Base-by-base conservation (phyloP, 2,329 filamentous ascomycete genomes). In the Colletotrichum sp. region DNA sequence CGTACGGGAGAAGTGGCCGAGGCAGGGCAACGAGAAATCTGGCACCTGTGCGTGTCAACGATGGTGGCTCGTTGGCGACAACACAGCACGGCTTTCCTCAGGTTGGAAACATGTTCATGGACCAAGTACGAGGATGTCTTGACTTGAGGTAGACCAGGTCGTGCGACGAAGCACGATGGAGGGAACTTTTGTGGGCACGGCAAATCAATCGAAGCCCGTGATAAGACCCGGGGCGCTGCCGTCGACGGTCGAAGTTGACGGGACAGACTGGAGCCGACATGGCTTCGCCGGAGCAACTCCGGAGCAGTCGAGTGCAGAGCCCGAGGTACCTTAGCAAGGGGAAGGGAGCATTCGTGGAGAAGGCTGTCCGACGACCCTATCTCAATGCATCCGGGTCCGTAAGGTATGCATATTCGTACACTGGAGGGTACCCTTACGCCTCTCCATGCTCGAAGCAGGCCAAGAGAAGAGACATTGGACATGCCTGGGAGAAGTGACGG, bases 1-100 rank as follows among this genome's bases (percentile, higher is more conserved):
- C 70, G 70, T 21, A 52, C 70, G 70, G 70, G 64, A 68, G 16
- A 39, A 28, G 64, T 49, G 63, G 64, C 59, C 64, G 73, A 75
- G 39, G 63, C 44, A 72, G 49, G 68, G 65, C 30, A 55, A 26
- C 39, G 68, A 73, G 70, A 65, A 73, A 26, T 64, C 28, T 69
- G 64, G 57, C 34, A 64, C 68, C 34, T 76, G 64, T 30, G n/a
- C 44, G 44, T 49, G 39, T 49, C 18, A n/a, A 52, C 44, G 26
- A 60, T n/a, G 57, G 9, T 30, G 21, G 26, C 44, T 12, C 44
- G 44, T 52, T 52, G n/a, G 44, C n/a, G n/a, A 52, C 44, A 21
- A 52, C 12, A 21, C 44, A 21, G 44, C 44, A 21, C n/a, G n/a
- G n/a, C n/a, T 52, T 52, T 52, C 36, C 36, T 39, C 44, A 52